Conservation (phyloP, 495 filamentous ascomycete species). For the Xylaria castorea region DNA sequence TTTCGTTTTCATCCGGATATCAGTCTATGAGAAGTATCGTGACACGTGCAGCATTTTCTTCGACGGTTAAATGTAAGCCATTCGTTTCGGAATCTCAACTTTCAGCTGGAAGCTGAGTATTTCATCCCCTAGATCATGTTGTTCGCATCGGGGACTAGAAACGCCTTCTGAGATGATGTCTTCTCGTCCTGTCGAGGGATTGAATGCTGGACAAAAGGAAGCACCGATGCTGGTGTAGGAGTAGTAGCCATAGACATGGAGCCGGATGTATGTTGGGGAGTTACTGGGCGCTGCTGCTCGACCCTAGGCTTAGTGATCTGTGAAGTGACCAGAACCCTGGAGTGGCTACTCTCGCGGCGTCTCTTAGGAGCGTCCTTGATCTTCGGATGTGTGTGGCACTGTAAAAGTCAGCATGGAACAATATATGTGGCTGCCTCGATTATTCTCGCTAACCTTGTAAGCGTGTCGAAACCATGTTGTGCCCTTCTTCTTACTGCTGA, state of each 20-base stretch:
- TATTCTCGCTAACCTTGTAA: conserved; percentile 68
- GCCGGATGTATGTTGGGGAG: conserved; percentile 52
- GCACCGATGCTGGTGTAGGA: conserved; percentile 43
- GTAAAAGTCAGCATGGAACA: conserved; percentile 26
- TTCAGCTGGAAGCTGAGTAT: background rate
- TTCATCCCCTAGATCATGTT: conserved; percentile 25
- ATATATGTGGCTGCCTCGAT: background rate
- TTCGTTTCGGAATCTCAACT: conserved; percentile 1
- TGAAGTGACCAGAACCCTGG: conserved; percentile 43
- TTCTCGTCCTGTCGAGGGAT: conserved; percentile 7
- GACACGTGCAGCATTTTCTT: conserved; percentile 15
- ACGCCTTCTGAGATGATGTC: background rate
- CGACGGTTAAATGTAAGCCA: background rate
- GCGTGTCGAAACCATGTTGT: conserved; percentile 86
- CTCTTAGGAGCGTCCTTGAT: conserved; percentile 75
- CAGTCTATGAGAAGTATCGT: conserved; percentile 22
- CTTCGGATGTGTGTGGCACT: conserved; percentile 80
- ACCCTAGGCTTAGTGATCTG: conserved; percentile 48
- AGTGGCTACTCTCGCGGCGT: conserved; percentile 67
- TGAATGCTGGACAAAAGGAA: conserved; percentile 19
- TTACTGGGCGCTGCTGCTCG: conserved; percentile 42
- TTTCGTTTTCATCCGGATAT: conserved; percentile 29
- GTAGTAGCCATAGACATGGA: conserved; percentile 43
- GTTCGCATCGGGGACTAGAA: conserved; percentile 21
- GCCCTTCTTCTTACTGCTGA: conserved; percentile 85